Base-by-base conservation (phyloP, 2,329 filamentous ascomycete genomes). In the Orbilia blumenaviensis region DNA sequence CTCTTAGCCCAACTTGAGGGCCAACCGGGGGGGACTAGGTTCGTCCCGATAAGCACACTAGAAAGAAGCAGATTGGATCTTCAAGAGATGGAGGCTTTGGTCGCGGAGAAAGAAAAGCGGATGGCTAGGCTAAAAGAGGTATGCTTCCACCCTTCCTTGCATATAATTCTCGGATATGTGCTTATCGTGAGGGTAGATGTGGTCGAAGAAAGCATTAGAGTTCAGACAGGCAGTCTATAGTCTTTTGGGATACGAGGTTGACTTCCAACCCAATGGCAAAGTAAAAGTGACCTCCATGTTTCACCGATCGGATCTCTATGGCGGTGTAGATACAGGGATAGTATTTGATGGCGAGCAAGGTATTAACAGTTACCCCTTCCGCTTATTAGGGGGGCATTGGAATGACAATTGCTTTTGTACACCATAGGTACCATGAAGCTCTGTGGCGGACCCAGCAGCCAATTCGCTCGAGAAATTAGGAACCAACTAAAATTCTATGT, bases 401-500 rank as follows among this genome's bases (percentile, higher is more conserved):
- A 7, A 5, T 89, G 2, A 34, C 46, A 27, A n/a, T 21, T 21
- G 16, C 12, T 89, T 50, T 89, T 97, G 0, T 97, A 97, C 82
- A 93, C 97, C 83, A 93, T 93, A 71, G 95, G 94, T 6, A 97
- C 94, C 0, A 99, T 99, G 95, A 99, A 99, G 86, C 92, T 99
- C 69, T 92, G 91, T 34, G 95, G 95, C 0, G 95, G 95, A 0
- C 92, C 93, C 0, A 88, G 92, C 81, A 96, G 92, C 81, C 87
- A 89, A 10, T 99, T 99, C 83, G 95, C 94, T 0, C 85, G 88
- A 66, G 90, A 93, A 83, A 97, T 99, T 78, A 88, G 88, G 78
- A 91, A 92, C 81, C 88, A 94, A 82, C 94, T 97, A 81, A 91
- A 93, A 78, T 98, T 97, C 83, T 99, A 95, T 94, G 94, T 98